Percentiles rank a stretch among this genome's conserved stretches.
Conservation (phyloP, 352 stramenopile species). For the Pythium aquatile region DNA sequence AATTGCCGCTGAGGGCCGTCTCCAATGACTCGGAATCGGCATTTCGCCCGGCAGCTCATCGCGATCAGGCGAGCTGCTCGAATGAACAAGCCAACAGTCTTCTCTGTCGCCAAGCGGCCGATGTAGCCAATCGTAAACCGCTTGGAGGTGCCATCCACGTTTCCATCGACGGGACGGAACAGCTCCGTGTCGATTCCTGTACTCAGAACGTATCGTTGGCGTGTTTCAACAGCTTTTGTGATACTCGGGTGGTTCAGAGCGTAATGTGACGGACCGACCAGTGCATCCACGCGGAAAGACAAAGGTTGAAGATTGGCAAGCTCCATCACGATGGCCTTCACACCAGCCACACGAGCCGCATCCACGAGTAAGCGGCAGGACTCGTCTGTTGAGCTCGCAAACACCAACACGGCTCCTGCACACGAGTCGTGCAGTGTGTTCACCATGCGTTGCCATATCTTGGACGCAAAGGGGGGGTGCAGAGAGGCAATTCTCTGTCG, state of each 20-base stretch:
- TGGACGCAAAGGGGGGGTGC: conserved; percentile 26
- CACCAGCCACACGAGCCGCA: conserved; percentile 35
- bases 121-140: conserved; percentile 50
- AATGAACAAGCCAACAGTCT: conserved; percentile 46
- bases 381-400: conserved; percentile 40
- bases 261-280: conserved; percentile 58
- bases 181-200: conserved; percentile 39
- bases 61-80: conserved; percentile 30
- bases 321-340: conserved; percentile 46
- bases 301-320: conserved; percentile 47
- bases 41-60: conserved; percentile 24
- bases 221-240: conserved; percentile 22
- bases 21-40: conserved; percentile 35
- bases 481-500: conserved; percentile 20
- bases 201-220: conserved; percentile 33
- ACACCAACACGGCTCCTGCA: conserved; percentile 39
- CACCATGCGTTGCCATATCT: conserved; percentile 31
- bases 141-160: background rate
- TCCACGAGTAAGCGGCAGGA: conserved; percentile 37
- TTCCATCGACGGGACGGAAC: conserved; percentile 31
- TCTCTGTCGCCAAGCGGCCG: conserved; percentile 45
- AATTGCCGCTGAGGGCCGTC: conserved; percentile 15
- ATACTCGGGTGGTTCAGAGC: conserved; percentile 46
- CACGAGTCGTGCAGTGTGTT: conserved; percentile 30
- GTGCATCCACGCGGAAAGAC: conserved; percentile 36